Conservation (phyloP, 371 early-diverging fungal species). For the Mucor racemosus region DNA sequence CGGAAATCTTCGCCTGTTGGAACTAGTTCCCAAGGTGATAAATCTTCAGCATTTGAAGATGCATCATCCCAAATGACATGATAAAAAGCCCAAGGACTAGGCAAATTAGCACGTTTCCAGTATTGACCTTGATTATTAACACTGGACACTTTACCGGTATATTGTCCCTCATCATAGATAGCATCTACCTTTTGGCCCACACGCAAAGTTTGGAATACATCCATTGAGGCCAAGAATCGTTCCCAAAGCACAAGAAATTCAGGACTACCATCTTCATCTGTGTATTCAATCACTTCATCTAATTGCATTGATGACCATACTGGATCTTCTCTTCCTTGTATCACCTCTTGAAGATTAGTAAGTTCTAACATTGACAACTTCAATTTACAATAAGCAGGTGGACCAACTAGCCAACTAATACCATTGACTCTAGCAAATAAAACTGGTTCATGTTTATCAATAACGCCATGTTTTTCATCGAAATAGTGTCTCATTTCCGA, state of each 20-base stretch:
- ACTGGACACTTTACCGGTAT: constrained; percentile 59
- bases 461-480: constrained; percentile 55
- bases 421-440: constrained; percentile 62
- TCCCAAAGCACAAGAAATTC: constrained; percentile 74
- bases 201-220: constrained; percentile 39
- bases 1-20: constrained; percentile 43
- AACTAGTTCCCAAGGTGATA: constrained; percentile 64
- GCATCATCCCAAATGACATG: constrained; percentile 60
- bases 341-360: constrained; percentile 28
- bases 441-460: constrained; percentile 52
- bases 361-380: constrained; percentile 49
- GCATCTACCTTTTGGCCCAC: constrained; percentile 66
- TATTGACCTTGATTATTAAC: constrained; percentile 34
- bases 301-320: constrained; percentile 40
- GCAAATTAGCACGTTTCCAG: constrained; percentile 42
- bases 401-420: constrained; percentile 73
- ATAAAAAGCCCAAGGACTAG: constrained; percentile 60
- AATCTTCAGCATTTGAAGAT: constrained; percentile 35
- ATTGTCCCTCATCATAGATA: constrained; percentile 68
- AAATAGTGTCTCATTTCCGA: constrained; percentile 58
- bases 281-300: constrained; percentile 67
- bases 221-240: constrained; percentile 65
- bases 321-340: constrained; percentile 31
- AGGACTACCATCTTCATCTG: constrained; percentile 72
- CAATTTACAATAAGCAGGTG: constrained; percentile 70